Conservation (phyloP, 139 green algal genomes). For the Astrephomene gubernaculifera region DNA sequence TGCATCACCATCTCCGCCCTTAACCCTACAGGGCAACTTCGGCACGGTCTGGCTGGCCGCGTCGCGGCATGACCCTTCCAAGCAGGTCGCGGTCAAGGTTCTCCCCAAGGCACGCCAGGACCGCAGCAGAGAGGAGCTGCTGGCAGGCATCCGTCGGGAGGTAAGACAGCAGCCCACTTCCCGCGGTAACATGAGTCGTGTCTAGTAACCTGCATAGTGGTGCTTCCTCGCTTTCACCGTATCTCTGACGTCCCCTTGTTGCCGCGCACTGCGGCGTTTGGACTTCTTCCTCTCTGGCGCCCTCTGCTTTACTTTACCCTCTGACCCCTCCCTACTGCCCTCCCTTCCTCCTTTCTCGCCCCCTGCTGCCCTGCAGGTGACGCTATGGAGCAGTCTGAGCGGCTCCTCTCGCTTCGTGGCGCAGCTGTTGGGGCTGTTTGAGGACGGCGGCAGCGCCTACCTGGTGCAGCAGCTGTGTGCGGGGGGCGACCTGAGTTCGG, state of each 20-base stretch:
- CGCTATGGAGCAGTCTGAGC: constrained; percentile 38
- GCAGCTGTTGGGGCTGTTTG: constrained; percentile 40
- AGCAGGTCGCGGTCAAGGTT: constrained; percentile 59
- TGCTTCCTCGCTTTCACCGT: too few relatives aligned
- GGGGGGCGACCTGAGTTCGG: constrained; percentile 49
- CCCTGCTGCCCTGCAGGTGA: neutral
- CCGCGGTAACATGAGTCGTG: too few relatives aligned
- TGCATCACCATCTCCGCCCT: too few relatives aligned
- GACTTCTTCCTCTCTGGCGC: too few relatives aligned
- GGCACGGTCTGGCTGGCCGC: constrained; percentile 20
- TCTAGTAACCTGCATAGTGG: too few relatives aligned
- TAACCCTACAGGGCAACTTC: constrained; percentile 2
- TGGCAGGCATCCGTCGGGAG: constrained; percentile 51
- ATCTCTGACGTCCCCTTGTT: too few relatives aligned
- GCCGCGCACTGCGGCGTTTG: too few relatives aligned
- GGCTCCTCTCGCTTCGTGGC: constrained; percentile 28
- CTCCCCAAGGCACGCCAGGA: constrained; percentile 43
- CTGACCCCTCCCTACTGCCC: too few relatives aligned
- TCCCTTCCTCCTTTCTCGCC: neutral
- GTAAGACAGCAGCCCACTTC: too few relatives aligned
- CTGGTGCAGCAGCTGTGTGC: constrained; percentile 59
- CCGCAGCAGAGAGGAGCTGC: neutral
- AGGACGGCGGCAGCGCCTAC: constrained; percentile 49
- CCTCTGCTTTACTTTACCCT: too few relatives aligned
- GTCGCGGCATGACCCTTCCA: neutral